Conservation (phyloP, 2,329 filamentous ascomycete species). For the Basipetospora chlamydospora region DNA sequence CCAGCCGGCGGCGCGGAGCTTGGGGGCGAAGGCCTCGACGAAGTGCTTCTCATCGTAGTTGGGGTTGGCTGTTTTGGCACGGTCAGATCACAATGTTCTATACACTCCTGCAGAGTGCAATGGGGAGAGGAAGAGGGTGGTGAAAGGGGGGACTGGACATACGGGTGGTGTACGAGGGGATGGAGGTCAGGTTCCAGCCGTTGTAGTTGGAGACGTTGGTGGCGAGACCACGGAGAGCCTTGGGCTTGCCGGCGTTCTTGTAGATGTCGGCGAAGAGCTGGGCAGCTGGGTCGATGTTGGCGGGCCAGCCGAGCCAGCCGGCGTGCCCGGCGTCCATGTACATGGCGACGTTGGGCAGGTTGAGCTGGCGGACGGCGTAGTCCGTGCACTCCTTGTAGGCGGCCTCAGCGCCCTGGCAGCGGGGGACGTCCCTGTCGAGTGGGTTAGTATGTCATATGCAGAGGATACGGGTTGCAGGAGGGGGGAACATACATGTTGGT, state of each 20-base stretch:
- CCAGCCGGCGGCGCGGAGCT: conserved; percentile 23
- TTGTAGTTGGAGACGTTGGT: conserved; percentile 27
- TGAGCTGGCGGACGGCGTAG: conserved; percentile 40
- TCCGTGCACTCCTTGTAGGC: conserved; percentile 40
- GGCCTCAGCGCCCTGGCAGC: conserved; percentile 34
- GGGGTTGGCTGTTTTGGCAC: neutral
- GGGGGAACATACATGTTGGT: conserved; percentile 46
- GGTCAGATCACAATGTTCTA: too few relatives aligned
- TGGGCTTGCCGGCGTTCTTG: conserved; percentile 21
- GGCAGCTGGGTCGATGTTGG: conserved; percentile 33
- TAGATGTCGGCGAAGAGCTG: conserved; percentile 24
- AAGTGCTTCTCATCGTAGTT: conserved; percentile 24
- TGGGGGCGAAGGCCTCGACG: conserved; percentile 23
- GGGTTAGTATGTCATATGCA: too few relatives aligned
- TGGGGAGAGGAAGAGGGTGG: neutral
- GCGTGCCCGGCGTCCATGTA: conserved; percentile 51
- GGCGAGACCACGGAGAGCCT: conserved; percentile 22
- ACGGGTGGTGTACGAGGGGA: neutral
- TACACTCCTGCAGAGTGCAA: neutral
- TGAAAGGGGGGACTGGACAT: neutral
- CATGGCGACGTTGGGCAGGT: conserved; percentile 47
- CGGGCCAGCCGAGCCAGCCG: conserved; percentile 50
- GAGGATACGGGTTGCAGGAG: too few relatives aligned
- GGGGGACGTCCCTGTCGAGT: conserved; percentile 22
- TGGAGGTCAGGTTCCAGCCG: conserved; percentile 19